Percentiles rank a stretch among this genome's conserved stretches.
Conservation (phyloP, 2,329 filamentous ascomycete species). For the Nothomitra cinnamomea region DNA sequence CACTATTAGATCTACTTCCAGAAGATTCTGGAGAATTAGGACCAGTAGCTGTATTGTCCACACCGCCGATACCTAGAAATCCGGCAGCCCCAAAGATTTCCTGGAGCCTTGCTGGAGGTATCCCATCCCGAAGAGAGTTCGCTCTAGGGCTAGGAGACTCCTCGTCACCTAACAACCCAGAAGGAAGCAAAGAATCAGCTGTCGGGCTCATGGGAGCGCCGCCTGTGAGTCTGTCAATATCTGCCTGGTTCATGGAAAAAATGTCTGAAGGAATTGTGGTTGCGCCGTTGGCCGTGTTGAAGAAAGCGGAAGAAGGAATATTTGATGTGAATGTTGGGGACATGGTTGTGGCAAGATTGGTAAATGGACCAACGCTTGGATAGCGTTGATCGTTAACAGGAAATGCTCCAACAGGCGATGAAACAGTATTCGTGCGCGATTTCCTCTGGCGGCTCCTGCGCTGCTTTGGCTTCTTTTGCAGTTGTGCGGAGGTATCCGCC, state of each 20-base stretch:
- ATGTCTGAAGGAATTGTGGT: conserved; percentile 24
- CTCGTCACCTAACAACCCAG: conserved; percentile 46
- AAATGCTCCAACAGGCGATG: conserved; percentile 3
- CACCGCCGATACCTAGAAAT: conserved; percentile 11
- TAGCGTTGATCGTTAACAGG: conserved; percentile 21
- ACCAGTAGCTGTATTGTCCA: conserved; percentile 13
- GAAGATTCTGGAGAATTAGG: conserved; percentile 29
- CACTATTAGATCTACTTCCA: conserved; percentile 24
- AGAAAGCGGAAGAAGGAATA: conserved; percentile 28
- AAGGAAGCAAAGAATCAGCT: conserved; percentile 56
- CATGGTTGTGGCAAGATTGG: conserved; percentile 30
- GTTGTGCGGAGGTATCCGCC: background rate
- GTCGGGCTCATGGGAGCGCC: conserved; percentile 62
- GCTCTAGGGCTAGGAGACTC: conserved; percentile 30
- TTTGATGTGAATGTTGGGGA: conserved; percentile 32
- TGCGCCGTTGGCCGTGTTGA: conserved; percentile 46
- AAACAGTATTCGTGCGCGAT: conserved; percentile 5
- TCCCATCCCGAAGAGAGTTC: conserved; percentile 16
- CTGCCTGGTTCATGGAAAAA: conserved; percentile 36
- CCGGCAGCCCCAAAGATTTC: conserved; percentile 1
- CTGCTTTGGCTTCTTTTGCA: conserved; percentile 2
- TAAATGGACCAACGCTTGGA: conserved; percentile 22
- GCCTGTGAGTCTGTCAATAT: conserved; percentile 41
- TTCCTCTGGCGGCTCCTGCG: conserved; percentile 3
- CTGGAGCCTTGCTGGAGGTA: conserved; percentile 5